Base-by-base conservation (phyloP, 257 asterid genomes). In the Eucommia ulmoides region DNA sequence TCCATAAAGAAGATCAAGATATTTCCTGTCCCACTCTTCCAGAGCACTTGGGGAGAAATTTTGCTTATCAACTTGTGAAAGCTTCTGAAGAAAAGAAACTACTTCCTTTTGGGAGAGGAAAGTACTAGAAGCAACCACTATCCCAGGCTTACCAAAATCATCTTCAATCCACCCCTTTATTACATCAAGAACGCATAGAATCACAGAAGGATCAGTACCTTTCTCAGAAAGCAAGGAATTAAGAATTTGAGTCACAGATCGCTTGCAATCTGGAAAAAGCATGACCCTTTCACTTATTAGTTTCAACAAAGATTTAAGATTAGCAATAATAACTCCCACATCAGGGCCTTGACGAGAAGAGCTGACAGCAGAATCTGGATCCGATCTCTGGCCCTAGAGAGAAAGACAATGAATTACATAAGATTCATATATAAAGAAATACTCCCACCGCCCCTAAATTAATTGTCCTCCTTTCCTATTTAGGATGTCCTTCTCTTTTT, bases 321-420 rank as follows among this genome's bases (percentile, higher is more conserved):
- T 91, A 44, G 83, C 67, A 62, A 86, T 75, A 65, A 77, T 88
- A 33, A 73, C 88, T 51, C 96, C 96, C 53, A 74, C 77, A 75
- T 91, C 98, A 52, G 89, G 86, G 68, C 84, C 96, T 72, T 91
- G 98, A 58, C 94, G 98, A 58, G 96, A 84, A 62, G 94, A 91
- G 52, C 96, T 78, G 67, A 77, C 91, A 19, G 94, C 84, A 59
- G 96, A 78, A 75, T 91, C 98, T 60, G 88, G 68, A 59, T 86
- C 98, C 48, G 88, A 66, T 72, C 87, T 81, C 67, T 81, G 98
- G 62, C 83, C 92, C 98, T 85, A 74, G 35, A 62, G 73, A 35
- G 44, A 7, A 14, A n/a, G n/a, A n/a, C n/a, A n/a, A n/a, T n/a
- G n/a, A n/a, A n/a, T n/a, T n/a, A n/a, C n/a, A n/a, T n/a, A n/a